Evolutionary conservation across 129 eudicot genomes (phyloP).

Genomic region (Chrysanthemum lavandulifolium): DNA sequence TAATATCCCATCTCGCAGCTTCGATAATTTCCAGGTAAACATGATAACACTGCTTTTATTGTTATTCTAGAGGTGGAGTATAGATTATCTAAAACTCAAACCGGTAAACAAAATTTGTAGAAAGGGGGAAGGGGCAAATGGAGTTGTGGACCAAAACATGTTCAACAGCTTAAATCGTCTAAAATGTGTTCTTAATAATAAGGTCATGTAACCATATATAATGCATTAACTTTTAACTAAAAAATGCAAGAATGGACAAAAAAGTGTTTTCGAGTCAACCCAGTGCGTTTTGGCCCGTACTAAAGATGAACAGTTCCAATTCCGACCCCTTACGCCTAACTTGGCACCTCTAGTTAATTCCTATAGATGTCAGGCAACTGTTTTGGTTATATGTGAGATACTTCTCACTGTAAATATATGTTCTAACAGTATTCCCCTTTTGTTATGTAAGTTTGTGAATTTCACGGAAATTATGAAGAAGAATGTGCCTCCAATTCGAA

Average conservation of each 20-base stretch:
- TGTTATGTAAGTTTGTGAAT: conserved; percentile 71
- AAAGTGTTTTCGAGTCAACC: conserved; percentile 3
- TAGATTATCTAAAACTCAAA: too few species aligned
- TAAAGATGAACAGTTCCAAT: background rate
- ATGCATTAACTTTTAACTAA: too few species aligned
- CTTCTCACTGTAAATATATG: background rate
- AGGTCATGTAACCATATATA: background rate
- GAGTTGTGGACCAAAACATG: background rate
- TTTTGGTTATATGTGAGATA: conserved; percentile 4
- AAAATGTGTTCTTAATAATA: background rate
- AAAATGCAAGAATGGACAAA: background rate
- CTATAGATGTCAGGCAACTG: background rate
- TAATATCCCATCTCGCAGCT: conserved; percentile 89
- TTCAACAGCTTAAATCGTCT: background rate
- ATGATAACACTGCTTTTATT: conserved; percentile 16
- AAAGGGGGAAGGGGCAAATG: background rate
- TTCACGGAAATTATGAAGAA: conserved; percentile 91
- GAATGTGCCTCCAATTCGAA: conserved; percentile 65
- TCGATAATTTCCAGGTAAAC: conserved; percentile 93
- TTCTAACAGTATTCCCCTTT: conserved; percentile 6
- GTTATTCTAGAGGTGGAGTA: background rate
- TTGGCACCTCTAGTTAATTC: background rate
- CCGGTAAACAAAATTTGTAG: too few species aligned
- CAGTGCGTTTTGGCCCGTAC: background rate
- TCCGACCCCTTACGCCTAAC: too few species aligned